phyloP scores from a whole-genome alignment of 495 filamentous ascomycete genomes.

The Neurospora sp. region DNA sequence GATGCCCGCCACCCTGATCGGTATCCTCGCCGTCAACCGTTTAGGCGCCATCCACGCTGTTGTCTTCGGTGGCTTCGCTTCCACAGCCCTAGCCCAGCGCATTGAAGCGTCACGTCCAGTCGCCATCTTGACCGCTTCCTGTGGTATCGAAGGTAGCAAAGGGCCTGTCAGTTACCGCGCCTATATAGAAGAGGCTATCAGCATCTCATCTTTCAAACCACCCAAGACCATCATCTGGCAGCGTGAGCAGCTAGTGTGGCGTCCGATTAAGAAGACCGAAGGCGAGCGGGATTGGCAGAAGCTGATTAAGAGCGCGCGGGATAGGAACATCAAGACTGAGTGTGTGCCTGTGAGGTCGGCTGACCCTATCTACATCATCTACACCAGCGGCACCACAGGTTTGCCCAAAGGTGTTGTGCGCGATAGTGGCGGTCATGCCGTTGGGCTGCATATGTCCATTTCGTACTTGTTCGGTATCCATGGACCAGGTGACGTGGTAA shows the following conservation, averaged over 20 bases:
- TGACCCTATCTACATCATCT: constrained; percentile 83
- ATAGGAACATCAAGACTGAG: constrained; percentile 52
- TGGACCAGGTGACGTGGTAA: constrained; percentile 64
- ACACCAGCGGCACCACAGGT: constrained; percentile 77
- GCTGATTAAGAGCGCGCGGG: constrained; percentile 55
- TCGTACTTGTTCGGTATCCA: constrained; percentile 69
- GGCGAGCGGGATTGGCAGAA: constrained; percentile 74
- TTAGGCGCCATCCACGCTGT: constrained; percentile 84
- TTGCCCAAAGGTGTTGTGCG: constrained; percentile 81
- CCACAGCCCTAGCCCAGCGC: constrained; percentile 71
- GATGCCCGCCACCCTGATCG: constrained; percentile 81
- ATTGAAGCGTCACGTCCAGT: constrained; percentile 73
- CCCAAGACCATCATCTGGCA: constrained; percentile 61
- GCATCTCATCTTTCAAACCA: constrained; percentile 51
- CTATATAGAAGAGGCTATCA: constrained; percentile 58
- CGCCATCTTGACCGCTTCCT: constrained; percentile 77
- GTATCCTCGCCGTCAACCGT: constrained; percentile 68
- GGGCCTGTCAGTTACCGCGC: constrained; percentile 60
- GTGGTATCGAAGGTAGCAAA: constrained; percentile 83
- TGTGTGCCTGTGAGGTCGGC: constrained; percentile 67
- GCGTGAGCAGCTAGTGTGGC: constrained; percentile 66
- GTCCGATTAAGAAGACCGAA: constrained; percentile 47
- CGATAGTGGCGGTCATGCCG: constrained; percentile 78
- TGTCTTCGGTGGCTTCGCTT: constrained; percentile 86
- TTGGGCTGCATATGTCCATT: constrained; percentile 71